Conservation (phyloP, 2,329 filamentous ascomycete species). For the Trichoderma brevicompactum region DNA sequence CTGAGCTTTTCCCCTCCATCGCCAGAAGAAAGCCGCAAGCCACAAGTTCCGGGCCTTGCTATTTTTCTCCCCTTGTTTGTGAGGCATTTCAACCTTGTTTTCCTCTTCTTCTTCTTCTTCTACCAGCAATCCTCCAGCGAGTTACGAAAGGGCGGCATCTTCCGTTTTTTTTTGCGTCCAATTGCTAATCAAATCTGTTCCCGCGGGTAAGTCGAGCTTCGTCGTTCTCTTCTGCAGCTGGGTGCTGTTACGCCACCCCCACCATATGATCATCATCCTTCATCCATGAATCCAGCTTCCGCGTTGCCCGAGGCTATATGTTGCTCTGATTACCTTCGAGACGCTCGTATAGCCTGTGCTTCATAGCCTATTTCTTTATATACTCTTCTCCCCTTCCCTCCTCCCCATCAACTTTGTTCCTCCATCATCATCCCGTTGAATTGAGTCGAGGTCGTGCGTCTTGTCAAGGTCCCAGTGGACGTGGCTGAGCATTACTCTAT, state of each 20-base stretch:
- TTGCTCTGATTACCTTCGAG: background rate
- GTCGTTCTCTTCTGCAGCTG: background rate
- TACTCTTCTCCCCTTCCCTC: background rate
- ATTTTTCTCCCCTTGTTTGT: background rate
- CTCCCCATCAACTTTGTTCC: background rate
- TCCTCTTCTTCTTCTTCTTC: too few relatives aligned
- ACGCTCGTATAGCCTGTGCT: background rate
- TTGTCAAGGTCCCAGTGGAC: background rate
- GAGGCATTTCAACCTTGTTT: background rate
- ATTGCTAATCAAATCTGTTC: background rate
- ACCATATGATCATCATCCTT: background rate
- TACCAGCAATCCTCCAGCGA: background rate
- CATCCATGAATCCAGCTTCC: conserved; percentile 1
- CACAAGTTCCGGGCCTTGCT: background rate
- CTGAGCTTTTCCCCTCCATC: background rate
- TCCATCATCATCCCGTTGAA: background rate
- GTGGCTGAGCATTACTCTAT: background rate
- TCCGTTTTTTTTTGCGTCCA: background rate
- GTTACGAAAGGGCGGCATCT: background rate
- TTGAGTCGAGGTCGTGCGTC: background rate
- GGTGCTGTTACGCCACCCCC: conserved; percentile 20
- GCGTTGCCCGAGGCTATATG: conserved; percentile 10
- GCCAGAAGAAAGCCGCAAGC: background rate
- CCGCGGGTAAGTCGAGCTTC: background rate
- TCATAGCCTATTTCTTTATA: background rate